phyloP scores from a whole-genome alignment of 2,329 filamentous ascomycete species.

The Talaromyces pinophilus region DNA sequence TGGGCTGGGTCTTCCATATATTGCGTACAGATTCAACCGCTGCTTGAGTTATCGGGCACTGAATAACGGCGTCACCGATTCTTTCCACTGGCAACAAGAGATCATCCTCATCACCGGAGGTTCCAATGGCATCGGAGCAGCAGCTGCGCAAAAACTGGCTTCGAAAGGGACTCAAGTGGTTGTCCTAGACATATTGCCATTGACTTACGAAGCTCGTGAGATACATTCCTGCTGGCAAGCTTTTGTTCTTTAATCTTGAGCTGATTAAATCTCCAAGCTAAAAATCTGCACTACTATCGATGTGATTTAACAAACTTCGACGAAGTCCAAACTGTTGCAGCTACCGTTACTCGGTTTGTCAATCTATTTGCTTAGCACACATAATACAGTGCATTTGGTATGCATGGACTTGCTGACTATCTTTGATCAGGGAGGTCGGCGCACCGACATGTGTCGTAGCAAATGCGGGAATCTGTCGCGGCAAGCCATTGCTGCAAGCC shows the following conservation, averaged over 20 bases:
- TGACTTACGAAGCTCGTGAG: conserved; percentile 17
- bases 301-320: conserved; percentile 17
- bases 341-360: neutral
- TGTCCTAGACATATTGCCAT: conserved; percentile 11
- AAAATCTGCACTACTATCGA: conserved; percentile 13
- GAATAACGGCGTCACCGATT: neutral
- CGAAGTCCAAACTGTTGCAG: neutral
- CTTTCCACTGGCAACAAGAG: conserved; percentile 14
- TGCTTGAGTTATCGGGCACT: conserved; percentile 10
- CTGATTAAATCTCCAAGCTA: neutral
- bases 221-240: neutral
- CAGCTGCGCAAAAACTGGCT: conserved; percentile 4
- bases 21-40: neutral
- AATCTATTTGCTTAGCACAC: neutral
- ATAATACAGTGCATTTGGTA: neutral
- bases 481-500: conserved; percentile 13
- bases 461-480: conserved; percentile 15
- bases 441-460: conserved; percentile 15
- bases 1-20: conserved; percentile 10
- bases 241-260: neutral
- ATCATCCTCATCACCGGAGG: conserved; percentile 14
- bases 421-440: conserved; percentile 2
- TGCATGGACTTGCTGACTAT: neutral
- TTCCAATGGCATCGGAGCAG: conserved; percentile 17
- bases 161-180: conserved; percentile 2